Conservation (phyloP, 164 flowering plant species). For the Magnolia changhungtana region DNA sequence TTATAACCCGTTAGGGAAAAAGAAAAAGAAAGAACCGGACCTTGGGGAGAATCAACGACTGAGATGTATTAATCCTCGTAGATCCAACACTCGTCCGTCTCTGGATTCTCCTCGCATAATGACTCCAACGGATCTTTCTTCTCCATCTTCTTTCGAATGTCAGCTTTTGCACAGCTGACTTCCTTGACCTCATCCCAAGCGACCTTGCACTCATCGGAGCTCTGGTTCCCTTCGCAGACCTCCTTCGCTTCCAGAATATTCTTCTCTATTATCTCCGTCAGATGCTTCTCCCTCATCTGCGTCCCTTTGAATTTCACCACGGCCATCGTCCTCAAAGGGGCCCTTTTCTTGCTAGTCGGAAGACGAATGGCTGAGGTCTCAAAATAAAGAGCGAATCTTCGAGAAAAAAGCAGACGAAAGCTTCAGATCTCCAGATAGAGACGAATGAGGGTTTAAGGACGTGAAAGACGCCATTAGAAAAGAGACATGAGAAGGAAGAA, state of each 20-base stretch:
- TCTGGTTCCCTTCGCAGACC: too few relatives aligned
- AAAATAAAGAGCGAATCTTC: not conserved
- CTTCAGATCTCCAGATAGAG: too few relatives aligned
- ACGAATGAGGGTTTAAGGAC: not conserved
- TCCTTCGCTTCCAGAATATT: too few relatives aligned
- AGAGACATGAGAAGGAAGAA: not conserved
- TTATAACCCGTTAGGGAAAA: too few relatives aligned
- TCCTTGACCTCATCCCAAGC: conserved; percentile 94
- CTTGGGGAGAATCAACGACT: too few relatives aligned
- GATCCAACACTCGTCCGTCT: too few relatives aligned
- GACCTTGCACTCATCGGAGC: conserved; percentile 64
- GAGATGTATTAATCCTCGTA: too few relatives aligned
- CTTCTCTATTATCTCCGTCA: too few relatives aligned
- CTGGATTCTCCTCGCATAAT: too few relatives aligned
- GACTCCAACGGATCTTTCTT: conserved; percentile 64
- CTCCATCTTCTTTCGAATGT: conserved; percentile 50
- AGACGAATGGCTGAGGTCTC: not conserved
- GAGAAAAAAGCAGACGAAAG: conserved; percentile 2
- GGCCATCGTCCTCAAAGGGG: conserved; percentile 24
- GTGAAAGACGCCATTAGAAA: conserved; percentile 12
- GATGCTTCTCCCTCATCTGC: too few relatives aligned
- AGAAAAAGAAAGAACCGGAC: too few relatives aligned
- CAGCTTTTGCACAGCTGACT: conserved; percentile 77
- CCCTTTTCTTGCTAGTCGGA: not conserved
- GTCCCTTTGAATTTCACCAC: too few relatives aligned